These are phyloP conservation scores for Gnomoniopsis sp. DNA, from an alignment of 2,329 filamentous ascomycete species.

Conservation along the genomic window DNA sequence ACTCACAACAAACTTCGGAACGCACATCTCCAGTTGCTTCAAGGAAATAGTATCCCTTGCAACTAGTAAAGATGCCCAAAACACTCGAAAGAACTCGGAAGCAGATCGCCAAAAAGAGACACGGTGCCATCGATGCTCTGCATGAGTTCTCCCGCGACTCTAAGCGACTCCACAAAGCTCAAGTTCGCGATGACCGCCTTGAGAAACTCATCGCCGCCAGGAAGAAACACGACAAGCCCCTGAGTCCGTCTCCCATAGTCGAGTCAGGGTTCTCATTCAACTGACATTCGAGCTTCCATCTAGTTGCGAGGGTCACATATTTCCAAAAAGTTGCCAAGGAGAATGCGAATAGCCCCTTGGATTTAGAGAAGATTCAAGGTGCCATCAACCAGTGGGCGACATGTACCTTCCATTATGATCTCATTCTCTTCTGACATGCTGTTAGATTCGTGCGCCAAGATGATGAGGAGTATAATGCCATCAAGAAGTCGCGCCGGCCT, in stretches of 20 bases:
- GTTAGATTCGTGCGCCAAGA: constrained; percentile 63
- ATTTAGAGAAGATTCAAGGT: constrained; percentile 54
- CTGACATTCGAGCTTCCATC: constrained; percentile 12
- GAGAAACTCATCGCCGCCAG: constrained; percentile 67
- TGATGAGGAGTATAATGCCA: constrained; percentile 64
- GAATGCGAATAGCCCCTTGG: constrained; percentile 47
- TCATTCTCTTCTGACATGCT: constrained; percentile 1
- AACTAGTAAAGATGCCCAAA: constrained; percentile 62
- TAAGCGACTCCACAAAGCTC: constrained; percentile 73
- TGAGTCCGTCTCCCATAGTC: constrained; percentile 49
- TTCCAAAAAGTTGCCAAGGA: constrained; percentile 66
- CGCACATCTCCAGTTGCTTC: neutral
- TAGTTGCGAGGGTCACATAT: constrained; percentile 65
- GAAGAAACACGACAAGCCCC: constrained; percentile 69
- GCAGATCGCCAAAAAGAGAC: constrained; percentile 83
- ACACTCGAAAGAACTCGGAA: constrained; percentile 82
- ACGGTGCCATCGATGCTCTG: constrained; percentile 67
- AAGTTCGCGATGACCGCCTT: constrained; percentile 77
- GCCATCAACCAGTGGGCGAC: constrained; percentile 57
- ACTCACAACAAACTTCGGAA: too few species aligned
- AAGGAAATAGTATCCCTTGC: neutral
- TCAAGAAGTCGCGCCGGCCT: constrained; percentile 69
- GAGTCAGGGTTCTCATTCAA: neutral
- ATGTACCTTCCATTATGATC: neutral
- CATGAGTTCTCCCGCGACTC: constrained; percentile 90